These are phyloP conservation scores for Kwoniella dejecticola DNA, from an alignment of 768 basidiomycete species.

Conservation along the genomic window DNA sequence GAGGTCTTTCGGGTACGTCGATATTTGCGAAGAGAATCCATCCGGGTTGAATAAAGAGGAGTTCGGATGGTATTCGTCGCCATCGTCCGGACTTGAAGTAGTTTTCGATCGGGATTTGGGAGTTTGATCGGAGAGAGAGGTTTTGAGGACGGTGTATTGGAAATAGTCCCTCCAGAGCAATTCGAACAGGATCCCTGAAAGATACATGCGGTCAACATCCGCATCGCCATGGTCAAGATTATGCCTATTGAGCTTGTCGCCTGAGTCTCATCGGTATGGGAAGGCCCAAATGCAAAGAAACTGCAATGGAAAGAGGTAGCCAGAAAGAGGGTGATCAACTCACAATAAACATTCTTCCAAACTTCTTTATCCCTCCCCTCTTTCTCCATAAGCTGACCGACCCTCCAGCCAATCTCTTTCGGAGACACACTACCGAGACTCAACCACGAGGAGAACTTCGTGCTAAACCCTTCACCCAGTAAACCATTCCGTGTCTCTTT, in stretches of 20 bases:
- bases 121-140: slow-evolving; percentile 26
- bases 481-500: slow-evolving; percentile 58
- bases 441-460: slow-evolving; percentile 58
- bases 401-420: slow-evolving; percentile 47
- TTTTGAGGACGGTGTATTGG: slow-evolving; percentile 51
- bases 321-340: slow-evolving; percentile 21
- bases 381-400: slow-evolving; percentile 37
- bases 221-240: too few relatives aligned
- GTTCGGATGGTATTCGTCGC: slow-evolving; percentile 28
- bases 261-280: too few relatives aligned
- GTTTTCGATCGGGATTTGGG: too few relatives aligned
- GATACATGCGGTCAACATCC: too few relatives aligned
- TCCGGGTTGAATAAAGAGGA: slow-evolving; percentile 56
- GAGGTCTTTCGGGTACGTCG: slow-evolving; percentile 28
- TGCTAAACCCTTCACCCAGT: slow-evolving; percentile 57
- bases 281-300: too few relatives aligned
- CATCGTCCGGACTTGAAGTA: background rate
- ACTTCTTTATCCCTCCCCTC: slow-evolving; percentile 46
- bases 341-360: slow-evolving; percentile 56
- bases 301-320: too few relatives aligned
- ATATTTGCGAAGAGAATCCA: slow-evolving; percentile 55
- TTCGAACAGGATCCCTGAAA: slow-evolving; percentile 56
- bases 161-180: slow-evolving; percentile 60
- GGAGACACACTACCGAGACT: slow-evolving; percentile 53
- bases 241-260: too few relatives aligned